Evolutionary conservation across 768 basidiomycete genomes (phyloP).

Genomic region (Auricularia sp.): DNA sequence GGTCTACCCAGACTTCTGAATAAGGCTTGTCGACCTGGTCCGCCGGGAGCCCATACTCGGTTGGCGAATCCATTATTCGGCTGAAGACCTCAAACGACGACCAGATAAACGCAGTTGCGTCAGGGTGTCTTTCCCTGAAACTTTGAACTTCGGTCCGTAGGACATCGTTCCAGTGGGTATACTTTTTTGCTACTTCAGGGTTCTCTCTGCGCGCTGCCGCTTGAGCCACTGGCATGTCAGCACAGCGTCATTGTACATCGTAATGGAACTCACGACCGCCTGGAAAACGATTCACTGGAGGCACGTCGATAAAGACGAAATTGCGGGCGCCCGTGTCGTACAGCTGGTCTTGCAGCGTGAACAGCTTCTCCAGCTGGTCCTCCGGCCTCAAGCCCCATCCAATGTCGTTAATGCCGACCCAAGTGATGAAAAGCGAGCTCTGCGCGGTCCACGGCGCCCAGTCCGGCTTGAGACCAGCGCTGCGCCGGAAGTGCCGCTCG

Average conservation of each 20-base stretch:
- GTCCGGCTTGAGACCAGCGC: conserved; percentile 24
- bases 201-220: background rate
- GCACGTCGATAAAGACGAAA: conserved; percentile 52
- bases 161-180: conserved; percentile 7
- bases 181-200: background rate
- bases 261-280: background rate
- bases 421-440: conserved; percentile 37
- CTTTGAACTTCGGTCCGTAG: background rate
- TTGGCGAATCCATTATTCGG: conserved; percentile 36
- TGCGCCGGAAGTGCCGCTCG: conserved; percentile 27
- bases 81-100: conserved; percentile 39
- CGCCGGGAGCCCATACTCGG: conserved; percentile 26
- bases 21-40: conserved; percentile 23
- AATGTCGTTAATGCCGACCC: conserved; percentile 47
- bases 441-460: conserved; percentile 33
- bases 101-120: conserved; percentile 38
- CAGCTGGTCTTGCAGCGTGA: conserved; percentile 36
- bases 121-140: conserved; percentile 12
- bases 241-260: background rate
- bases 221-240: background rate
- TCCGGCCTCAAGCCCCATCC: conserved; percentile 17
- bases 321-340: conserved; percentile 39
- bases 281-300: conserved; percentile 43
- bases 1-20: conserved; percentile 41
- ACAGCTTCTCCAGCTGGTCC: conserved; percentile 24